A percentile compares a stretch with the other conserved stretches of the same genome.
Conservation (phyloP, 805 yeast genomes). For the Starmerella apicola region DNA sequence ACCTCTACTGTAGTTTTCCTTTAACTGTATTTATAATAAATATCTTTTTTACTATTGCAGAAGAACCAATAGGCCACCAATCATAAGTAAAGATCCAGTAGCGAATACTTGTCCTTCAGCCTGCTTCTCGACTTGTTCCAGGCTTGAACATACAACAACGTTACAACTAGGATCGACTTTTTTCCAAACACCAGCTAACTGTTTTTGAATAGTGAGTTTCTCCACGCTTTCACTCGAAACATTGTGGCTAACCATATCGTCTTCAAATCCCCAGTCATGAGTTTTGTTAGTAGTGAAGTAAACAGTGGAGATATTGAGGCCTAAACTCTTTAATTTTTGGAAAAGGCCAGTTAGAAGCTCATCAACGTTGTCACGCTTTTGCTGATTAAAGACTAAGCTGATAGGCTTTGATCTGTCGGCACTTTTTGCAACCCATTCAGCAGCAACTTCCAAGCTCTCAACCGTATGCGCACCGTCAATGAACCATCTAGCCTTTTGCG, state of each 20-base stretch:
- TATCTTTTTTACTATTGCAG: slow-evolving; percentile 37
- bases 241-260: slow-evolving; percentile 77
- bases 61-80: slow-evolving; percentile 86
- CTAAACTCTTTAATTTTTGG: slow-evolving; percentile 21
- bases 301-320: slow-evolving; percentile 24
- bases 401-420: slow-evolving; percentile 22
- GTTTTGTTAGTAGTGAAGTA: slow-evolving; percentile 90
- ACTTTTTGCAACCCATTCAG: slow-evolving; percentile 54
- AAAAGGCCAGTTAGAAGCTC: slow-evolving; percentile 37
- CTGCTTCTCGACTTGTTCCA: slow-evolving; percentile 57
- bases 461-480: slow-evolving; percentile 94
- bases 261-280: slow-evolving; percentile 67
- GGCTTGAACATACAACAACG: slow-evolving; percentile 49
- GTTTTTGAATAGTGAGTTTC: slow-evolving; percentile 66
- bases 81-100: slow-evolving; percentile 85
- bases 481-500: slow-evolving; percentile 52
- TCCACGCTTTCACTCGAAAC: slow-evolving; percentile 69
- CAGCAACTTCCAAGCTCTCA: slow-evolving; percentile 75
- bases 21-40: neutral
- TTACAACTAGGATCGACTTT: slow-evolving; percentile 32
- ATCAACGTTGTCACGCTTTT: slow-evolving; percentile 69
- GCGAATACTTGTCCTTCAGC: slow-evolving; percentile 57
- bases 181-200: slow-evolving; percentile 59
- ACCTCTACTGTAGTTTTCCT: neutral
- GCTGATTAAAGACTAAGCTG: slow-evolving; percentile 82